Base-by-base conservation (phyloP, 2,329 filamentous ascomycete species). In the Cladophialophora psammophila region DNA sequence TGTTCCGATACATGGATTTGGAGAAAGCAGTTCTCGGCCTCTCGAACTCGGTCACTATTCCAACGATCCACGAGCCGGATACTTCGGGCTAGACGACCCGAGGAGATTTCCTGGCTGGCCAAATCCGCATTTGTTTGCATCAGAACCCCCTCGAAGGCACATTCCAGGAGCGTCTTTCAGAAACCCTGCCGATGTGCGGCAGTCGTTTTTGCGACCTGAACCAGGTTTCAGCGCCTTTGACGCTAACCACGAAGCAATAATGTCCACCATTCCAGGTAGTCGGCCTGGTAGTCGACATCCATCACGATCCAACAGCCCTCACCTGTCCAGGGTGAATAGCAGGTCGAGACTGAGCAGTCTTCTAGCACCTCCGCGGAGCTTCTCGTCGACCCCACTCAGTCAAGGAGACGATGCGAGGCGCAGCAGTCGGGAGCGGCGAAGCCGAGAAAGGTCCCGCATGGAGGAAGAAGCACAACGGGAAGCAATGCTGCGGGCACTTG, bases 171-270 rank as follows among this genome's bases (percentile, higher is more conserved):
- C 64, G 26, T 64, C 65, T 31, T 65, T 70, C 53, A 56, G 65
- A 50, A 65, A 68, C 20, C 63, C 68, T 35, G 34, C 34, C 34
- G 68, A 70, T 38, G 64, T 70, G 10, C 60, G 68, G 34, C 63
- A 63, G 34, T 66, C 66, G 20, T 67, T 66, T 50, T 48, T 73
- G 31, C 68, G 72, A 63, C 72, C 72, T 10, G 71, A 72, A 53
- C 71, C 62, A 34, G 68, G 60, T n/a, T 71, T 70, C 56, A 73
- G 71, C 62, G 64, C 67, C 8, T 73, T 73, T 57, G 72, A 73
- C 32, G 71, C 71, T 34, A 72, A 73, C 34, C 72, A 73, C 53
- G 72, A 73, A 26, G 71, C 72, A 12, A 73, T 73, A 56, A 72
- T 73, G 66, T 68, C 72, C 8, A 73, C 72, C 4, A 72, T 73